Base-by-base conservation (phyloP, 2,329 filamentous ascomycete genomes). In the Claviceps arundinis region DNA sequence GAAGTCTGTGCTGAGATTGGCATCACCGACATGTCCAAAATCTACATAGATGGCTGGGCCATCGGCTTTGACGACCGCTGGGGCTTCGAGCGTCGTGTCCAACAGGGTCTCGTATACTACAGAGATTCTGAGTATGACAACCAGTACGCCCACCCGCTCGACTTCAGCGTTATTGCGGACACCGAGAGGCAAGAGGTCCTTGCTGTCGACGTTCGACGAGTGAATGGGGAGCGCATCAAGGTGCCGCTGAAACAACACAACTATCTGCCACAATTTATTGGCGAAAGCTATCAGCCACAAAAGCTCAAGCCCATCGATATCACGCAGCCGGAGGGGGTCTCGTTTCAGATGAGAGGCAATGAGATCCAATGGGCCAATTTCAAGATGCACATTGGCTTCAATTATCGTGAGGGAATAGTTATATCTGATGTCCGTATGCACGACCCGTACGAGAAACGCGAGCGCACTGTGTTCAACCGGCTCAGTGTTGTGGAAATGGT, bases 21-120 rank as follows among this genome's bases (percentile, higher is more conserved):
- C 22, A 88, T 91, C 56, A 74, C 81, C 58, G 85, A 90, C 59
- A 91, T 91, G 87, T 71, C 85, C 66, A 89, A 89, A 68, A 84
- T 91, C 38, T 90, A 86, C 67, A 85, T 87, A 64, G 87, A 91
- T 65, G 85, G 84, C 43, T 91, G 87, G 87, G 89, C 87, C 1
- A 89, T 91, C 66, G 87, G 87, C 37, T 86, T 87, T 56, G 87
- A 91, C 59, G 80, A 87, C 63, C 81, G 87, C 48, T 90, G 88
- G 65, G 86, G 86, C 49, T 85, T 73, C 52, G 73, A 75, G 52
- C 74, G 86, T 40, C 78, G 87, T 53, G 75, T 90, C 8, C 87
- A 91, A 68, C 87, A 91, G 70, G 87, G 85, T 13, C 71, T 91
- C 30, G 87, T 88, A 77, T 90, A 90, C 70, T 90, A 89, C 63